Conservation (phyloP, 2,329 filamentous ascomycete genomes). For the Whalleya microplaca region DNA sequence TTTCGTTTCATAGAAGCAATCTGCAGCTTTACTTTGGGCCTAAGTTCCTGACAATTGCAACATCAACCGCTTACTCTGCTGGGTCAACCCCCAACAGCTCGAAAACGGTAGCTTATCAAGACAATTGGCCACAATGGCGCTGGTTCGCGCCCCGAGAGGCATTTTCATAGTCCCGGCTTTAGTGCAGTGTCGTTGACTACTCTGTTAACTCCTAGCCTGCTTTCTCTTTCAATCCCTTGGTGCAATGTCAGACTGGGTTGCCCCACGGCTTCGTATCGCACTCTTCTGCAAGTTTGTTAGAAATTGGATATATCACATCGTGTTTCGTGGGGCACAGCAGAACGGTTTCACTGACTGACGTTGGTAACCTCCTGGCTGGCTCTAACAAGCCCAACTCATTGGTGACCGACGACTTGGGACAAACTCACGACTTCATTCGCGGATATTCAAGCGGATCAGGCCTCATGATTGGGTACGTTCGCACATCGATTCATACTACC, state of each 20-base stretch:
- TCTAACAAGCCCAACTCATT: slow-evolving; percentile 2
- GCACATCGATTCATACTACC: slow-evolving; percentile 8
- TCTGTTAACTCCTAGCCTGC: slow-evolving; percentile 9
- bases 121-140: slow-evolving; percentile 8
- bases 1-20: neutral
- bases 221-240: slow-evolving; percentile 1
- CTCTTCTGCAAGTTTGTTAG: slow-evolving; percentile 21
- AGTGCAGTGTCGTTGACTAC: slow-evolving; percentile 8
- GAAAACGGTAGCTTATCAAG: neutral
- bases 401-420: slow-evolving; percentile 11
- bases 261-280: slow-evolving; percentile 16
- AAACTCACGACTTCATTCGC: slow-evolving; percentile 17
- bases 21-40: neutral
- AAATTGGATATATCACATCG: slow-evolving; percentile 23
- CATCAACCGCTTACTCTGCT: neutral
- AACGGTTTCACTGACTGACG: slow-evolving; percentile 16
- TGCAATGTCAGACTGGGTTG: slow-evolving; percentile 14
- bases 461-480: slow-evolving; percentile 5
- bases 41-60: neutral
- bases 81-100: slow-evolving; percentile 6
- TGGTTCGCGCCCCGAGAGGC: slow-evolving; percentile 20
- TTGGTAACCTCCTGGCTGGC: slow-evolving; percentile 8
- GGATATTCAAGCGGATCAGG: slow-evolving; percentile 13
- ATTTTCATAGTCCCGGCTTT: slow-evolving; percentile 4
- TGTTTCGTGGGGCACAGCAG: slow-evolving; percentile 12